Conservation (phyloP, 1,284 basidiomycete genomes). For the Microbotryomycetes sp. region DNA sequence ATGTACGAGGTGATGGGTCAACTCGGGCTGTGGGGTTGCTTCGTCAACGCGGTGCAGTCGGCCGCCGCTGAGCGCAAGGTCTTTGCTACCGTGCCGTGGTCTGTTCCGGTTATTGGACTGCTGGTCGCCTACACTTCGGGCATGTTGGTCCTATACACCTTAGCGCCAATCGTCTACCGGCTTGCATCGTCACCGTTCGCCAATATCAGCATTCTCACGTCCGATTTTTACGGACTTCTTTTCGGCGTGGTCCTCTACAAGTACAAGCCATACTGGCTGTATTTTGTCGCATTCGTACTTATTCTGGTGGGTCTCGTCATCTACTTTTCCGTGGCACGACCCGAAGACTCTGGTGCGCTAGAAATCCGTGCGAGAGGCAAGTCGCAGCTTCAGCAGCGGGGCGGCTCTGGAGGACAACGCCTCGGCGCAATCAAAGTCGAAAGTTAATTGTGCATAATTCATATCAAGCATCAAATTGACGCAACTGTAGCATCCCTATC, state of each 20-base stretch:
- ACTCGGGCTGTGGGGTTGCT: constrained; percentile 69
- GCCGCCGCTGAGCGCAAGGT: constrained; percentile 61
- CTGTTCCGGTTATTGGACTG: constrained; percentile 59
- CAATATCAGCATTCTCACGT: constrained; percentile 65
- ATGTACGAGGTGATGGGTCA: constrained; percentile 72
- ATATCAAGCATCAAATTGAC: too few relatives aligned
- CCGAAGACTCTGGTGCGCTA: constrained; percentile 10
- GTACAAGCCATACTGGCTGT: constrained; percentile 30
- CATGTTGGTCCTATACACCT: constrained; percentile 73
- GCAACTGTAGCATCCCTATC: too few relatives aligned
- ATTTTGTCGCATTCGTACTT: constrained; percentile 21
- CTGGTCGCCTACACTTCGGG: constrained; percentile 58
- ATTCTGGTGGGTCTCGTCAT: constrained; percentile 28
- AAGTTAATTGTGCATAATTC: too few relatives aligned
- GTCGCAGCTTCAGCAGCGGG: too few relatives aligned
- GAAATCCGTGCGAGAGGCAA: not conserved
- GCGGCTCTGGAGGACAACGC: too few relatives aligned
- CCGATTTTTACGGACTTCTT: constrained; percentile 74
- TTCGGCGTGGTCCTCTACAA: constrained; percentile 54
- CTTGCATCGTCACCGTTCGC: constrained; percentile 73
- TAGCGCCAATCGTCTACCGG: constrained; percentile 74
- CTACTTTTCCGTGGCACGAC: constrained; percentile 26
- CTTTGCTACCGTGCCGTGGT: constrained; percentile 62
- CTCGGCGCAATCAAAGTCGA: too few relatives aligned
- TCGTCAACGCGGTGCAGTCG: constrained; percentile 67